A percentile compares a stretch with the other conserved stretches of the same genome.
These are phyloP conservation scores for Lentinula edodes DNA, from an alignment of 768 basidiomycete genomes.

Conservation along the genomic window DNA sequence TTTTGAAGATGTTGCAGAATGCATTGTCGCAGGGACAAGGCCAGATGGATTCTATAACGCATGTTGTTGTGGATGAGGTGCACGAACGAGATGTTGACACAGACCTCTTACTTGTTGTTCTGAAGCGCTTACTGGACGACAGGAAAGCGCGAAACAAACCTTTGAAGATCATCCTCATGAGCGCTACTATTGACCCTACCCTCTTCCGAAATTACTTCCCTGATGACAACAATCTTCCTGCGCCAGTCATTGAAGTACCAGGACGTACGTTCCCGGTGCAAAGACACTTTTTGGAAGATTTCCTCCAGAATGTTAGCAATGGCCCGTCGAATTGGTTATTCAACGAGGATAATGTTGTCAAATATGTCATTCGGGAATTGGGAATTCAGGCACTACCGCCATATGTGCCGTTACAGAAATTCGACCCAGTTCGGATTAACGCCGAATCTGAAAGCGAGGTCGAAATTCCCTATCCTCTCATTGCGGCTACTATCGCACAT, in stretches of 20 bases:
- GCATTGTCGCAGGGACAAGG: constrained; percentile 44
- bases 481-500: constrained; percentile 77
- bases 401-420: constrained; percentile 20
- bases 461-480: constrained; percentile 75
- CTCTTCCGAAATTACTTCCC: constrained; percentile 88
- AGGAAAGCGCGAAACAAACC: constrained; percentile 65
- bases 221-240: constrained; percentile 51
- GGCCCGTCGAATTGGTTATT: constrained; percentile 58
- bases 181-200: constrained; percentile 88
- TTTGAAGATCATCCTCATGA: constrained; percentile 90
- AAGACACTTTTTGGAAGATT: constrained; percentile 77
- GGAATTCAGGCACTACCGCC: constrained; percentile 22
- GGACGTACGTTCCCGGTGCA: constrained; percentile 88
- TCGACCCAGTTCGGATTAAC: constrained; percentile 9
- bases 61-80: constrained; percentile 92
- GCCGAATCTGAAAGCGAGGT: constrained; percentile 41
- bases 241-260: constrained; percentile 76
- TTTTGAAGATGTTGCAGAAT: constrained; percentile 81
- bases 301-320: constrained; percentile 45
- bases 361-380: constrained; percentile 70
- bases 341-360: constrained; percentile 59
- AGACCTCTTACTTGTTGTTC: constrained; percentile 81
- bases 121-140: constrained; percentile 77
- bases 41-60: constrained; percentile 73
- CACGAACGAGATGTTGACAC: constrained; percentile 95